Evolutionary conservation across 176 grass and related monocot species (phyloP).

Genomic region (Paspalum vaginatum): DNA sequence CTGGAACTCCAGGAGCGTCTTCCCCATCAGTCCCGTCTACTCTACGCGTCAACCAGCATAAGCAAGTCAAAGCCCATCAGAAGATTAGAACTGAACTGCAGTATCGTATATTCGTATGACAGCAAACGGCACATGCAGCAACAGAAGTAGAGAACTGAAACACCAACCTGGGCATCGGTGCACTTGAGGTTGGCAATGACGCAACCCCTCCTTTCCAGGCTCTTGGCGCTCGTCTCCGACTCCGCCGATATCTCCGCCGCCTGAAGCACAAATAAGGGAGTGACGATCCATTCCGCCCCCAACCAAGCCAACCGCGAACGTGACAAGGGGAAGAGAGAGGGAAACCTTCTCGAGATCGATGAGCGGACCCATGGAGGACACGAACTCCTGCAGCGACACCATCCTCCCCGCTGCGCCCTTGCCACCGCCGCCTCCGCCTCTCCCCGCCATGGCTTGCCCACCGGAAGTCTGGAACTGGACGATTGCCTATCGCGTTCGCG

Average conservation of each 20-base stretch:
- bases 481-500: not conserved
- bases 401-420: conserved; percentile 36
- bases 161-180: conserved; percentile 75
- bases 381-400: conserved; percentile 71
- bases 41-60: conserved; percentile 39
- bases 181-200: conserved; percentile 91
- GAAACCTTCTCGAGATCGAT: conserved; percentile 89
- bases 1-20: conserved; percentile 89
- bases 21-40: conserved; percentile 94
- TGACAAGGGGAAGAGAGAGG: not conserved
- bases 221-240: conserved; percentile 62
- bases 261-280: not conserved
- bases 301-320: not conserved
- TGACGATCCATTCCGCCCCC: not conserved
- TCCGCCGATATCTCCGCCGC: conserved; percentile 76
- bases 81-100: conserved; percentile 1
- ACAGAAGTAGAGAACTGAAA: conserved; percentile 6
- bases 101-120: not conserved
- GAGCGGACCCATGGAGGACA: conserved; percentile 70
- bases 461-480: not conserved
- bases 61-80: not conserved
- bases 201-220: conserved; percentile 72
- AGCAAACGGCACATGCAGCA: not conserved
- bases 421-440: conserved; percentile 27
- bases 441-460: conserved; percentile 31